Percentiles rank a stretch among this genome's conserved stretches.
phyloP scores from a whole-genome alignment of 1,284 basidiomycete species.

The Phylloboletellus chloephorus region DNA sequence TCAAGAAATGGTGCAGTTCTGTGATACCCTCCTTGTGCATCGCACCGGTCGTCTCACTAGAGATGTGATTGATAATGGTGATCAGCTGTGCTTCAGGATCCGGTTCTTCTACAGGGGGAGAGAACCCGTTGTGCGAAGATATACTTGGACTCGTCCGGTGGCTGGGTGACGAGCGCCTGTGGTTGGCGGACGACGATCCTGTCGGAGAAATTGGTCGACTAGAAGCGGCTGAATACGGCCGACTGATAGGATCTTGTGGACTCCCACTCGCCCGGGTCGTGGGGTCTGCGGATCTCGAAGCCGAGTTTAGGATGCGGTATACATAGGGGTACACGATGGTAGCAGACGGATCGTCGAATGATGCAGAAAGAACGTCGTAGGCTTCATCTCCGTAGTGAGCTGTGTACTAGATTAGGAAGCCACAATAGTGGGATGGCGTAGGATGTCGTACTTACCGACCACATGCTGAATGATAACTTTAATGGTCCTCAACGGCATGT shows the following conservation, averaged over 20 bases:
- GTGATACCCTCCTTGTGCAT: conserved; percentile 89
- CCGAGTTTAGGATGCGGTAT: conserved; percentile 77
- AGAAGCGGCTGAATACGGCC: conserved; percentile 50
- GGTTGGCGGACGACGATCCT: conserved; percentile 50
- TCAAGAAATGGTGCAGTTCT: conserved; percentile 92
- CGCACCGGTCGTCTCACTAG: conserved; percentile 79
- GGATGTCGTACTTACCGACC: conserved; percentile 61
- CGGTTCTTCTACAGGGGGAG: conserved; percentile 59
- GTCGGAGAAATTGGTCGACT: conserved; percentile 63
- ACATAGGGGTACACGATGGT: conserved; percentile 83
- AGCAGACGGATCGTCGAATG: conserved; percentile 78
- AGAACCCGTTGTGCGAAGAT: conserved; percentile 51
- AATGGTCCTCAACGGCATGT: conserved; percentile 95
- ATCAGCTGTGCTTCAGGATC: conserved; percentile 77
- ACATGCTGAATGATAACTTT: conserved; percentile 97
- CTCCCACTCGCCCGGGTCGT: conserved; percentile 38
- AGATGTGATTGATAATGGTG: conserved; percentile 85
- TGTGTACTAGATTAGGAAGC: conserved; percentile 36
- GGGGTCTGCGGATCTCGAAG: conserved; percentile 39
- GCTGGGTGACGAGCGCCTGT: conserved; percentile 52
- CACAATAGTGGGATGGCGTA: conserved; percentile 7
- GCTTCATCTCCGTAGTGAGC: conserved; percentile 76
- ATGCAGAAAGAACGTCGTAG: conserved; percentile 71
- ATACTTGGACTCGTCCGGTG: conserved; percentile 61
- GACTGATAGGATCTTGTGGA: conserved; percentile 35